Evolutionary conservation across 2,329 filamentous ascomycete species (phyloP).

Genomic region (Pseudocercospora vitis): DNA sequence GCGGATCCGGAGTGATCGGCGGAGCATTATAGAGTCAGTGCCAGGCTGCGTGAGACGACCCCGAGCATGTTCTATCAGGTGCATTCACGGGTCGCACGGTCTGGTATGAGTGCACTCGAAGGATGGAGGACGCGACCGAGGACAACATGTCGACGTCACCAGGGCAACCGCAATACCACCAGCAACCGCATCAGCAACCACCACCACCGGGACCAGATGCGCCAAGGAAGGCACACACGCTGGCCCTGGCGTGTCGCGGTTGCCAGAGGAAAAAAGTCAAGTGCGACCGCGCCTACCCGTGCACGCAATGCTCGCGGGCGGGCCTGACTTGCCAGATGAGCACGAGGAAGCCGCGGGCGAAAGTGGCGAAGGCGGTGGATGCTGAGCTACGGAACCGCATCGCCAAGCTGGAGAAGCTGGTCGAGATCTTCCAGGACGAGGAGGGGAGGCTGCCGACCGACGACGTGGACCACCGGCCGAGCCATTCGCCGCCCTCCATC

Average conservation of each 20-base stretch:
- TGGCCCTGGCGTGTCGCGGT: constrained; percentile 23
- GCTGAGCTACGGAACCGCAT: constrained; percentile 27
- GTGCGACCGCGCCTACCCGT: constrained; percentile 27
- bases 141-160: too few species aligned
- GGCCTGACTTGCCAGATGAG: constrained; percentile 20
- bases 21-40: too few species aligned
- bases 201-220: neutral
- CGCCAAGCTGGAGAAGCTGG: constrained; percentile 28
- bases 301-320: constrained; percentile 22
- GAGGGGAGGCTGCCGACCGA: constrained; percentile 16
- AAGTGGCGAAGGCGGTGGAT: constrained; percentile 24
- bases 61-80: too few species aligned
- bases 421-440: constrained; percentile 26
- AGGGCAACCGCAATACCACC: neutral
- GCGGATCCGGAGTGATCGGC: too few species aligned
- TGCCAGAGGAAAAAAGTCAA: constrained; percentile 29
- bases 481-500: neutral
- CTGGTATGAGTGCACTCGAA: too few species aligned
- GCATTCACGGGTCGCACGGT: too few species aligned
- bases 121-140: too few species aligned
- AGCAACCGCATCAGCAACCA: neutral
- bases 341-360: constrained; percentile 27
- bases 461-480: neutral
- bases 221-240: constrained; percentile 5
- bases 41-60: too few species aligned